Conservation (phyloP, 2,329 filamentous ascomycete species). For the Diaporthe helianthi region DNA sequence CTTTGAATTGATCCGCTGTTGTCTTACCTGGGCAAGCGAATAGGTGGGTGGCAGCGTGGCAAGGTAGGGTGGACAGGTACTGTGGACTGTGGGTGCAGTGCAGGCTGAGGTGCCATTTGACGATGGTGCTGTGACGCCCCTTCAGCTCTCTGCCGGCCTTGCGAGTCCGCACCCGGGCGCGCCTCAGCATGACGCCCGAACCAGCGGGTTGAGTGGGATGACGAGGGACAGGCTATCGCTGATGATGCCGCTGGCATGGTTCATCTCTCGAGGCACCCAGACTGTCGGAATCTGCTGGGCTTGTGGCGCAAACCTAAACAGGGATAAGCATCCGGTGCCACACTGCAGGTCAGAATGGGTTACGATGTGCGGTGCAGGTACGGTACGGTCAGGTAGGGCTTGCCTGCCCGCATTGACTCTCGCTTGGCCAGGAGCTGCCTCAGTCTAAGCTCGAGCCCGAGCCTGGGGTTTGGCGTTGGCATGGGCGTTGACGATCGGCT, state of each 20-base stretch:
- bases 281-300: conserved; percentile 28
- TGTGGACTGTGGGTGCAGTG: not conserved
- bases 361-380: conserved; percentile 11
- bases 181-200: not conserved
- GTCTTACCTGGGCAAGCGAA: not conserved
- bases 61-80: not conserved
- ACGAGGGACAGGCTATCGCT: conserved; percentile 5
- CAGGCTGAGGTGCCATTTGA: not conserved
- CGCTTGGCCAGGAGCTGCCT: conserved; percentile 9
- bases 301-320: conserved; percentile 34
- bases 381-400: conserved; percentile 13
- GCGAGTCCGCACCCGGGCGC: conserved; percentile 16
- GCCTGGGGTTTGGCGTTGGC: not conserved
- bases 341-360: conserved; percentile 27
- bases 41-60: not conserved
- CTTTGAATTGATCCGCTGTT: conserved; percentile 8
- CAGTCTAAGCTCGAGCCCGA: not conserved
- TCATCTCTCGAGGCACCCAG: conserved; percentile 24
- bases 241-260: conserved; percentile 20
- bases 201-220: not conserved
- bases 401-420: conserved; percentile 24
- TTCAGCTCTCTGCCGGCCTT: conserved; percentile 7
- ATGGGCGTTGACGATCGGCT: conserved; percentile 4
- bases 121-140: not conserved
- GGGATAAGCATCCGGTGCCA: conserved; percentile 34